Evolutionary conservation across 2,329 filamentous ascomycete genomes (phyloP).

Genomic region (Aspergillus sp.): DNA sequence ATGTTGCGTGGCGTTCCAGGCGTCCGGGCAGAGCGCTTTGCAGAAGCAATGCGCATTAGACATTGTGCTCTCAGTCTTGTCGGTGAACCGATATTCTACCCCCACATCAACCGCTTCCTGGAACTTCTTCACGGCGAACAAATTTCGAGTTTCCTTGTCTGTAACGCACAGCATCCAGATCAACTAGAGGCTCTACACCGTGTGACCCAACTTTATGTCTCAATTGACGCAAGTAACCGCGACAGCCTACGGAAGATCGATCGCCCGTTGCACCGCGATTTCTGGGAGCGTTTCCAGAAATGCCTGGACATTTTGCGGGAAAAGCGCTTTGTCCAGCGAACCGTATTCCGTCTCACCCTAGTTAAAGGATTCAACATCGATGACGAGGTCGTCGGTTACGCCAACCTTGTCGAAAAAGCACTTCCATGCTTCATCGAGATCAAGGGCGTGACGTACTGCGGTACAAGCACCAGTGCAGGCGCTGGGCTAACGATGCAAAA

Average conservation of each 20-base stretch:
- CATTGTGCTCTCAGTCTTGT: conserved; percentile 92
- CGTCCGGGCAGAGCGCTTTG: conserved; percentile 85
- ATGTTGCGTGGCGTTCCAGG: conserved; percentile 94
- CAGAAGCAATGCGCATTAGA: conserved; percentile 87
- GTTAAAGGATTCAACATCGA: conserved; percentile 99
- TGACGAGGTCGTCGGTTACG: conserved; percentile 87
- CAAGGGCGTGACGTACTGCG: conserved; percentile 96
- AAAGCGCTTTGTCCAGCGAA: conserved; percentile 81
- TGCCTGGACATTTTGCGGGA: conserved; percentile 87
- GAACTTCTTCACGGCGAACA: conserved; percentile 78
- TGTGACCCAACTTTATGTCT: conserved; percentile 94
- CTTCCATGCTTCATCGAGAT: conserved; percentile 92
- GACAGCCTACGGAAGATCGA: conserved; percentile 88
- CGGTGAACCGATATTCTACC: conserved; percentile 98
- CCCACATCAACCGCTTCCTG: conserved; percentile 91
- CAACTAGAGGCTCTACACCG: conserved; percentile 78
- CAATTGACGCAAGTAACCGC: conserved; percentile 89
- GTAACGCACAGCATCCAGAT: conserved; percentile 94
- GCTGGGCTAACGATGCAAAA: conserved; percentile 96
- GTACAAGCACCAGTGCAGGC: conserved; percentile 78
- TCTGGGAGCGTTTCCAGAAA: conserved; percentile 92
- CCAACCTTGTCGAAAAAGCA: conserved; percentile 79
- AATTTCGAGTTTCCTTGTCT: conserved; percentile 93
- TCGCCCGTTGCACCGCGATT: conserved; percentile 88
- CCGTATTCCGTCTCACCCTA: conserved; percentile 90